Evolutionary conservation across 306 rosid genomes (phyloP), one percentile per base, ranked within the genome.

Genomic region (Nissolia schottii): DNA sequence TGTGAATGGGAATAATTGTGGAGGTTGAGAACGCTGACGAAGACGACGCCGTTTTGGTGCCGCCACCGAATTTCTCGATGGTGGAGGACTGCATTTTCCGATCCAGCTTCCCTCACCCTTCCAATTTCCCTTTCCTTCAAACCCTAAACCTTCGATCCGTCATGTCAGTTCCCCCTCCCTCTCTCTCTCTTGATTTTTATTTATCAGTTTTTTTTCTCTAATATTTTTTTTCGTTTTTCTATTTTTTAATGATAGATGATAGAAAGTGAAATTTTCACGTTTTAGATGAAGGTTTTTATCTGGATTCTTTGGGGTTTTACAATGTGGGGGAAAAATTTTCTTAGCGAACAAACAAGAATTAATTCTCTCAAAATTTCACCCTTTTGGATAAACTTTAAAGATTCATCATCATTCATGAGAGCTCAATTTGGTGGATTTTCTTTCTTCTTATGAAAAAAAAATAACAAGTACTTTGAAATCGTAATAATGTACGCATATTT

Each of bases 61-160:
- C 97, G n/a, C 97, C 97, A 6, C 8, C 79, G 1, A 93, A 93
- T 77, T 93, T 93, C 86, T 89, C 96, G 1, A 89, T 83, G 96
- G 97, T 93, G 0, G 98, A 93, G 48, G 97, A 93, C 49, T 83
- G 80, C 88, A 87, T 93, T 93, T 93, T 81, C 64, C 90, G 98
- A 80, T 93, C 98, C 67, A 80, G 96, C 0, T 82, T 90, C 23
- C 98, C 98, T 37, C 74, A 68, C 2, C 87, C 94, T 15, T 16
- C 83, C 81, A 87, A 83, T 85, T 93, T 93, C 54, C 68, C 86
- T 5, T 93, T 87, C 67, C 93, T 93, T 48, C 57, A 68, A 49
- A 71, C 87, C 77, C 92, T 93, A 16, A 84, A 87, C 75, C 97
- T 93, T 56, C 90, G 93, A 31, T 86, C 92, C 15, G 56, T 93